Evolutionary conservation across 768 basidiomycete genomes (phyloP), one percentile per base, ranked within the genome.

Genomic region (Suillus subluteus): DNA sequence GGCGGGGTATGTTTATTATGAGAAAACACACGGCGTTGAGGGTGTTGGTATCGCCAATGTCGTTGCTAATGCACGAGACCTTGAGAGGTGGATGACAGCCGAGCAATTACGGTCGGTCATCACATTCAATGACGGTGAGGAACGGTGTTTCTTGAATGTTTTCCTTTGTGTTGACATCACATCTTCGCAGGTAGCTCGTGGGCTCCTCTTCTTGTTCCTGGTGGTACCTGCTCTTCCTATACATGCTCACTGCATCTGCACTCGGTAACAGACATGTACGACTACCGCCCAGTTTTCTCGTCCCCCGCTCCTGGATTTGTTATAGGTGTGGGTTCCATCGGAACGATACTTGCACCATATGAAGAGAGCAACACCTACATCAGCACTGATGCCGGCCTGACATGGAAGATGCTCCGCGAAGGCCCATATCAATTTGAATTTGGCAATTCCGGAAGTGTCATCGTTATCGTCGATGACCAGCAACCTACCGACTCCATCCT

Each of bases 241-340:
- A 79, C 71, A 30, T 99, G 97, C 76, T 89, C 94, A 0, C 83
- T 99, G 0, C 96, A 99, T 75, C 80, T 99, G 12, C 91, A 98
- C 78, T 97, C 96, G 5, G 95, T 99, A 32, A 96, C 96, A 0
- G 82, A 86, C 11, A 90, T 94, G 1, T 96, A 97, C 79, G 99
- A 98, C 78, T 93, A 90, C 72, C 96, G 97, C 0, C 90, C 94
- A 21, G 85, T 98, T 41, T 99, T 99, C 79, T 97, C 95, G 3
- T 96, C 95, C 0, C 91, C 94, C 7, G 97, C 96, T 0, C 96
- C 97, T 0, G 97, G 98, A 0, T 86, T 95, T 66, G 90, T 94
- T 38, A 97, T 99, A 93, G 96, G 93, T n/a, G 95, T 99, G 2
- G 98, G 98, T 8, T 92, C 88, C 0, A 85, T 98, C 40, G 96